Evolutionary conservation across 352 stramenopile species (phyloP).

Genomic region (Globisporangium iwayamae): DNA sequence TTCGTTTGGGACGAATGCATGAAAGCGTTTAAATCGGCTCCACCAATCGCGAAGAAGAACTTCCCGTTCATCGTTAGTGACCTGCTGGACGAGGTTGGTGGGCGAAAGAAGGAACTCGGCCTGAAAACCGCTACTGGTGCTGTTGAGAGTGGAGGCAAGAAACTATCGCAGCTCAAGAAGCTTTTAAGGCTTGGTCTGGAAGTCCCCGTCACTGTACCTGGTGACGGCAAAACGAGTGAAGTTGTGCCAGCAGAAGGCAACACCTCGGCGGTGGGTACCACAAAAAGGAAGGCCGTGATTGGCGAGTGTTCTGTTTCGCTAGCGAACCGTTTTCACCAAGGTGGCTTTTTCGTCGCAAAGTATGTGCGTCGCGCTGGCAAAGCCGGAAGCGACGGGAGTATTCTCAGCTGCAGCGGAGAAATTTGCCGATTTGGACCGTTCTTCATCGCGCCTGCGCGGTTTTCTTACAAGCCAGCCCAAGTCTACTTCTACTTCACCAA

Average conservation of each 20-base stretch:
- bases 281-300: background rate
- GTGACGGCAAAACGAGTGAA: background rate
- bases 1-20: constrained; percentile 53
- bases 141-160: background rate
- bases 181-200: constrained; percentile 27
- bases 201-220: constrained; percentile 15
- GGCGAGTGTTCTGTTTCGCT: constrained; percentile 14
- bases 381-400: background rate
- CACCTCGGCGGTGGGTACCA: background rate
- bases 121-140: constrained; percentile 10
- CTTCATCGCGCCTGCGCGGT: constrained; percentile 24
- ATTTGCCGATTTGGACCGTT: constrained; percentile 53
- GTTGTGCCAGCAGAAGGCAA: background rate
- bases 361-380: constrained; percentile 32
- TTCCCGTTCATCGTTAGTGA: constrained; percentile 50
- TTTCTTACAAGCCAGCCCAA: constrained; percentile 24
- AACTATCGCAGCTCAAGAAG: constrained; percentile 14
- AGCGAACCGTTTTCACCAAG: constrained; percentile 24
- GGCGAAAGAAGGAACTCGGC: constrained; percentile 28
- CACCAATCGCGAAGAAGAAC: constrained; percentile 21
- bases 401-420: constrained; percentile 28
- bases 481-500: constrained; percentile 19
- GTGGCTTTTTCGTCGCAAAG: constrained; percentile 45
- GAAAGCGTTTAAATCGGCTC: constrained; percentile 25
- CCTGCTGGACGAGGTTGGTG: constrained; percentile 46